Evolutionary conservation across 129 eudicot species (phyloP).

Genomic region (Kitagawia praeruptora): DNA sequence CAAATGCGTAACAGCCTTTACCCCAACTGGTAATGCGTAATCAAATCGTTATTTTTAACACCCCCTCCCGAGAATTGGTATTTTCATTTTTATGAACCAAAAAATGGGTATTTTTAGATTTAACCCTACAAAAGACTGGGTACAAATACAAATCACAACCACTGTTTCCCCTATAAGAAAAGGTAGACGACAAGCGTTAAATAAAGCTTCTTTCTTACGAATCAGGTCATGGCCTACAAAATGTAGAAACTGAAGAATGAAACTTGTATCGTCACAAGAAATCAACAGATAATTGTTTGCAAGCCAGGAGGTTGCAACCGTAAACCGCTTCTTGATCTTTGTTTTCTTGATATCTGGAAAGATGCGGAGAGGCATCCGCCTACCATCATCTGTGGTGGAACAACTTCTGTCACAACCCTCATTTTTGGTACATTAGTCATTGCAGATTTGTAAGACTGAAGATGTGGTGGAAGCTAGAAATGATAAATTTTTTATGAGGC

Average conservation of each 20-base stretch:
- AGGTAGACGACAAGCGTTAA: neutral
- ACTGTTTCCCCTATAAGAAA: neutral
- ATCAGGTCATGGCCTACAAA: neutral
- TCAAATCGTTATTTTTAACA: too few relatives aligned
- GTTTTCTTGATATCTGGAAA: neutral
- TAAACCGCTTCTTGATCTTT: neutral
- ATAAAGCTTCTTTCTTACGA: neutral
- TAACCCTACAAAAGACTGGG: too few relatives aligned
- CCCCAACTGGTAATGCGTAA: too few relatives aligned
- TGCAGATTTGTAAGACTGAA: neutral
- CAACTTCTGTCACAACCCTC: neutral
- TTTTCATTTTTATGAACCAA: too few relatives aligned
- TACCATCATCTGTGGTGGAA: neutral
- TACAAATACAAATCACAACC: neutral
- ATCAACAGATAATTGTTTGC: neutral
- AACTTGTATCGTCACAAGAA: neutral
- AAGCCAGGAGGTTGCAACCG: neutral
- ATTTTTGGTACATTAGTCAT: neutral
- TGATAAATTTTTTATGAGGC: neutral
- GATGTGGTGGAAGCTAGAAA: neutral
- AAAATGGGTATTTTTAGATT: too few relatives aligned
- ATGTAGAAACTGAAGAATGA: neutral
- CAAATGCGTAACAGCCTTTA: too few relatives aligned
- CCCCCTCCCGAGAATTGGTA: too few relatives aligned
- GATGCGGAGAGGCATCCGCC: neutral